Conservation (phyloP, 129 eudicot species). For the Chrysanthemum seticuspe region DNA sequence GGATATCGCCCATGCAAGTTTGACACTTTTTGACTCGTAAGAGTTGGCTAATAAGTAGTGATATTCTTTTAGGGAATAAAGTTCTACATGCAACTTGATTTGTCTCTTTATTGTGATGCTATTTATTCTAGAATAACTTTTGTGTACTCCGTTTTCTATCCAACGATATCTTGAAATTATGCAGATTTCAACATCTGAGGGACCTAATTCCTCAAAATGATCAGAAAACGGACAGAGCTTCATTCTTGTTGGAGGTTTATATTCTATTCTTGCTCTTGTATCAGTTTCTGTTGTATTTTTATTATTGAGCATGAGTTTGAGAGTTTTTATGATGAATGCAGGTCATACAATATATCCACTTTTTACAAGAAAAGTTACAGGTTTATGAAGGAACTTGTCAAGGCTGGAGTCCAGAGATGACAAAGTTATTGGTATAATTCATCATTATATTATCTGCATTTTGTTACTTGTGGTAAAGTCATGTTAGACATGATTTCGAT, state of each 20-base stretch:
- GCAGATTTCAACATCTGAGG: constrained; percentile 81
- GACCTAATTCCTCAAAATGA: constrained; percentile 90
- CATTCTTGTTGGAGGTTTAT: constrained; percentile 87
- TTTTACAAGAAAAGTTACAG: constrained; percentile 74
- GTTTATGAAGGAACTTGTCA: constrained; percentile 67
- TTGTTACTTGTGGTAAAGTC: not conserved
- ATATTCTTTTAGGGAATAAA: not conserved
- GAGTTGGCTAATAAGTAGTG: too few relatives aligned
- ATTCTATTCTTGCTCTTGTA: constrained; percentile 14
- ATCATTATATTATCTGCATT: not conserved
- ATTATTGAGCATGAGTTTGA: constrained; percentile 17
- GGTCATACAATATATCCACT: constrained; percentile 86
- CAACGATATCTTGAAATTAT: constrained; percentile 30
- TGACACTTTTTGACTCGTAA: not conserved
- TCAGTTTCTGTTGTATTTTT: not conserved
- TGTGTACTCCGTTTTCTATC: not conserved
- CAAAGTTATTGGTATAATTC: constrained; percentile 65
- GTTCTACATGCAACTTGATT: constrained; percentile 21
- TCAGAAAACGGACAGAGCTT: constrained; percentile 91
- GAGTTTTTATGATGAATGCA: constrained; percentile 29
- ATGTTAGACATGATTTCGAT: too few relatives aligned
- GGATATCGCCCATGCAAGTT: not conserved
- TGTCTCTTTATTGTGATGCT: constrained; percentile 4
- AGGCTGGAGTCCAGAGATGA: constrained; percentile 67
- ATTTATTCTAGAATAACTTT: not conserved